phyloP scores from a whole-genome alignment of 805 yeast genomes.

The Starmerella bombi region DNA sequence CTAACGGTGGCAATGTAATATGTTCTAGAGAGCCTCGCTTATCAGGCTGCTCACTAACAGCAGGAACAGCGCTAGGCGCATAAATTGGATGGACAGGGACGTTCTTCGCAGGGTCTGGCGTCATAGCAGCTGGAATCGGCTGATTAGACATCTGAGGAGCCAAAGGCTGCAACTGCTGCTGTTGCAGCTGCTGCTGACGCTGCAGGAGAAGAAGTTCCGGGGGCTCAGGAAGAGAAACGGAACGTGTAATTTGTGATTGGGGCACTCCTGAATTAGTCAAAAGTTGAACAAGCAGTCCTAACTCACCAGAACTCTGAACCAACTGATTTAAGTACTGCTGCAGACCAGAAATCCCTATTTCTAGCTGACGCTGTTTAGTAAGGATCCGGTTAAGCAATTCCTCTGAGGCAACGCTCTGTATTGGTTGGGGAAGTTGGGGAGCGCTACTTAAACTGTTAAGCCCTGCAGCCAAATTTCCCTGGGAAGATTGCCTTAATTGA shows the following conservation, averaged over 20 bases:
- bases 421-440: conserved; percentile 6
- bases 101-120: too few relatives aligned
- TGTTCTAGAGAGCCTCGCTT: background rate
- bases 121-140: background rate
- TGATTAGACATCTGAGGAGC: background rate
- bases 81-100: background rate
- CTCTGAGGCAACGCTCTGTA: conserved; percentile 8
- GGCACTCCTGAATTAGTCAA: conserved; percentile 4
- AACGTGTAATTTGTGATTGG: background rate
- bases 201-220: background rate
- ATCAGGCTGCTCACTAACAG: too few relatives aligned
- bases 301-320: conserved; percentile 14
- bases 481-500: background rate
- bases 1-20: background rate
- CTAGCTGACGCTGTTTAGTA: conserved; percentile 13
- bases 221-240: background rate
- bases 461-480: background rate
- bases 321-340: conserved; percentile 12
- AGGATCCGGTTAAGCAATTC: conserved; percentile 14
- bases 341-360: conserved; percentile 8
- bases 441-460: background rate
- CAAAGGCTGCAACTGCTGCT: background rate
- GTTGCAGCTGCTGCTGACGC: conserved; percentile 3
- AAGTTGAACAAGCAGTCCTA: conserved; percentile 15
- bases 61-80: too few relatives aligned